phyloP scores from a whole-genome alignment of 345 rosid genomes.

The Arabidopsis suecica region DNA sequence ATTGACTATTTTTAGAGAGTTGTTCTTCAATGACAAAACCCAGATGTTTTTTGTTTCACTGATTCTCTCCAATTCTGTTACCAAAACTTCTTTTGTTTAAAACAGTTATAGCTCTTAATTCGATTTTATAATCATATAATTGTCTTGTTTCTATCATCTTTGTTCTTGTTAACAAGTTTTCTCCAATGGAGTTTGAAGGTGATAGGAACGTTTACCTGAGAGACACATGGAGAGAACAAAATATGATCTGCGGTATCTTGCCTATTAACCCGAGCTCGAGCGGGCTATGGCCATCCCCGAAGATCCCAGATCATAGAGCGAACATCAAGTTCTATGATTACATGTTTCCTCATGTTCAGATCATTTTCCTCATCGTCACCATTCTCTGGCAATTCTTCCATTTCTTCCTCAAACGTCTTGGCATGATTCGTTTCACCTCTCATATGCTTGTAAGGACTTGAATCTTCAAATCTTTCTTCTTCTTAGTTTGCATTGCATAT shows the following conservation, averaged over 20 bases:
- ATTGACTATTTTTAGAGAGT: conserved; percentile 33
- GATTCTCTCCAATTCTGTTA: conserved; percentile 25
- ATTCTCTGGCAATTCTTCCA: conserved; percentile 41
- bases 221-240: conserved; percentile 44
- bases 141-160: conserved; percentile 15
- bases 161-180: conserved; percentile 9
- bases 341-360: conserved; percentile 40
- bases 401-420: conserved; percentile 39
- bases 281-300: conserved; percentile 40
- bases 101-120: conserved; percentile 22
- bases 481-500: neutral
- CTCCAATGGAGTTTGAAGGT: conserved; percentile 35
- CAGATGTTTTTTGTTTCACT: conserved; percentile 33
- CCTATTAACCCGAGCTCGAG: conserved; percentile 40
- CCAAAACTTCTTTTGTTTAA: neutral
- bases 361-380: conserved; percentile 35
- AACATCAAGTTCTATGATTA: conserved; percentile 40
- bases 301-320: conserved; percentile 19
- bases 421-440: conserved; percentile 45
- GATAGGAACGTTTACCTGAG: conserved; percentile 41
- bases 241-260: conserved; percentile 29
- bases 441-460: conserved; percentile 40
- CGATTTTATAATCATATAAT: neutral
- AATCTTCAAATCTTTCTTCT: neutral
- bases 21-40: conserved; percentile 23